Evolutionary conservation across 768 basidiomycete genomes (phyloP).

Genomic region (Boletus sp.): DNA sequence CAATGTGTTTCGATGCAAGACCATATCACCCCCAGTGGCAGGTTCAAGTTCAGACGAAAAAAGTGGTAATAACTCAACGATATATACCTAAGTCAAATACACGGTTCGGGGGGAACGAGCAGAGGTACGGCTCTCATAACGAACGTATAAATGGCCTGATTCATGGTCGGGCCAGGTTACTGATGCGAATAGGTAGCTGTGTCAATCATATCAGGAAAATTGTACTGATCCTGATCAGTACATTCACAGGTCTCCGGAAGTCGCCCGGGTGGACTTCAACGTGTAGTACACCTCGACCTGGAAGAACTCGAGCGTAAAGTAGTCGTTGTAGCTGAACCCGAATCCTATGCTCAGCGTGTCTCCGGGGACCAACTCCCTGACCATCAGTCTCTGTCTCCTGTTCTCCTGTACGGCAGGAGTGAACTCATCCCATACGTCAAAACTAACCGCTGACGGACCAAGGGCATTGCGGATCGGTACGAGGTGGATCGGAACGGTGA

Average conservation of each 20-base stretch:
- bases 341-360: not conserved
- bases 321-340: accelerated
- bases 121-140: too few relatives aligned
- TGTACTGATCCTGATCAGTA: too few relatives aligned
- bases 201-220: too few relatives aligned
- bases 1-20: not conserved
- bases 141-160: too few relatives aligned
- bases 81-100: too few relatives aligned
- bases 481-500: not conserved
- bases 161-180: too few relatives aligned
- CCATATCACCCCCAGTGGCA: not conserved
- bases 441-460: not conserved
- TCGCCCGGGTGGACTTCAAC: not conserved
- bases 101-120: too few relatives aligned
- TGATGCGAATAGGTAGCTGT: too few relatives aligned
- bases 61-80: too few relatives aligned
- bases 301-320: not conserved
- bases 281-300: not conserved
- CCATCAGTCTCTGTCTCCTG: not conserved
- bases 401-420: not conserved
- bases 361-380: not conserved
- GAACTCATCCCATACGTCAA: not conserved
- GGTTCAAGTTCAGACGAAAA: too few relatives aligned
- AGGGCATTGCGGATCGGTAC: accelerated
- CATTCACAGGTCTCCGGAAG: not conserved